A percentile compares a stretch with the other conserved stretches of the same genome.
Conservation (phyloP, 1,284 basidiomycete genomes). For the Apiotrichum gracile region DNA sequence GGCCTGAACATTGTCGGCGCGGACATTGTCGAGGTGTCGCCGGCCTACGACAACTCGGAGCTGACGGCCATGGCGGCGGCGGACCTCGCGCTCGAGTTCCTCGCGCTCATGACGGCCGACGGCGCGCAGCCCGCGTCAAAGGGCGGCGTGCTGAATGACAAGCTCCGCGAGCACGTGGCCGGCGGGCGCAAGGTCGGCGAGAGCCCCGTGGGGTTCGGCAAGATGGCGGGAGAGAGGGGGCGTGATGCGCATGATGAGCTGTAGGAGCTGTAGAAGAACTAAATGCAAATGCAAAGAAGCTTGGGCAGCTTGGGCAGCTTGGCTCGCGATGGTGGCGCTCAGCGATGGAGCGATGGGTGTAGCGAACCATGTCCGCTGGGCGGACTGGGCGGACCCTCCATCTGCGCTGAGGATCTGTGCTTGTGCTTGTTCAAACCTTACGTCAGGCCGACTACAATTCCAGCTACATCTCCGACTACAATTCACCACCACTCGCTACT, state of each 20-base stretch:
- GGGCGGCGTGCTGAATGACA: slow-evolving; percentile 10
- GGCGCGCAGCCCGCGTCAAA: slow-evolving; percentile 6
- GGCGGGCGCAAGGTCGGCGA: neutral
- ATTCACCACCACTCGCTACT: no score
- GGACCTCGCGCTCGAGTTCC: slow-evolving; percentile 40
- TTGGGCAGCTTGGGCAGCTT: no score
- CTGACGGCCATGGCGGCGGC: slow-evolving; percentile 44
- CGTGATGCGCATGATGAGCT: slow-evolving; percentile 10
- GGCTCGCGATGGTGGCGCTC: no score
- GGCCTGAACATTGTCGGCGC: slow-evolving; percentile 52
- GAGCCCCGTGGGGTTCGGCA: slow-evolving; percentile 2
- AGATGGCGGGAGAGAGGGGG: neutral
- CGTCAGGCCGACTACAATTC: no score
- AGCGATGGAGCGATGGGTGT: no score
- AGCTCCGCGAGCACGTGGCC: neutral
- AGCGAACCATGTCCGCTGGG: no score
- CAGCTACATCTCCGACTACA: no score
- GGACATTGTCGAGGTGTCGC: slow-evolving; percentile 52
- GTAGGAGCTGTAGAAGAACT: neutral
- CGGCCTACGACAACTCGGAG: slow-evolving; percentile 45
- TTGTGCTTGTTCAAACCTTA: no score
- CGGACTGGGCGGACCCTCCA: no score
- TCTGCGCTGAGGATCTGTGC: no score
- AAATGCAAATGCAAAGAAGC: neutral
- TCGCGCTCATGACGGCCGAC: slow-evolving; percentile 20